Evolutionary conservation across 306 rosid species (phyloP).

Genomic region (Cucurbita ficifolia): DNA sequence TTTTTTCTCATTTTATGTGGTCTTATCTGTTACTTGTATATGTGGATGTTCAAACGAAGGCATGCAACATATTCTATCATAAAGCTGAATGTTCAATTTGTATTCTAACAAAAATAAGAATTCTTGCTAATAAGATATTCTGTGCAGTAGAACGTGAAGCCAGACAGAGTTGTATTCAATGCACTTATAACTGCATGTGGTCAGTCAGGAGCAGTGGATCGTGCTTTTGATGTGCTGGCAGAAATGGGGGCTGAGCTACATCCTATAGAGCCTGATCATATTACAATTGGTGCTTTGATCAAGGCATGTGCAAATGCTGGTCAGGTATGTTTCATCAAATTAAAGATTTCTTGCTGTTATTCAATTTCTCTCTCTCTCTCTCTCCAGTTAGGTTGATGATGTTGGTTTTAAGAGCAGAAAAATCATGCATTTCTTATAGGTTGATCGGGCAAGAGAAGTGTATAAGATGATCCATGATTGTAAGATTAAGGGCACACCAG

Average conservation of each 20-base stretch:
- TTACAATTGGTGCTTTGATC: constrained; percentile 85
- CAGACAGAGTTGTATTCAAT: constrained; percentile 99
- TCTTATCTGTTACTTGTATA: not conserved
- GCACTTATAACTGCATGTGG: constrained; percentile 97
- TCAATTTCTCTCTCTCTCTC: not conserved
- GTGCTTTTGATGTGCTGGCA: constrained; percentile 89
- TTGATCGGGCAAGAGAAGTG: constrained; percentile 71
- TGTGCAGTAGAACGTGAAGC: constrained; percentile 99
- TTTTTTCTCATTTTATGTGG: not conserved
- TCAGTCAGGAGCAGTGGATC: constrained; percentile 89
- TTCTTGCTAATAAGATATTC: constrained; percentile 47
- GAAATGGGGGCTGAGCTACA: constrained; percentile 76
- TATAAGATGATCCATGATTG: constrained; percentile 61
- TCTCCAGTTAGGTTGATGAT: constrained; percentile 2
- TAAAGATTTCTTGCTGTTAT: constrained; percentile 1
- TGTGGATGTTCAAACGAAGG: not conserved
- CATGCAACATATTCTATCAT: not conserved
- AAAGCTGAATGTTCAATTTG: not conserved
- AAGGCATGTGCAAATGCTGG: constrained; percentile 84
- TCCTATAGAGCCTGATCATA: constrained; percentile 80
- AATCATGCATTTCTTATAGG: constrained; percentile 29
- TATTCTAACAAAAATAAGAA: constrained; percentile 12
- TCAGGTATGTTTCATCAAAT: constrained; percentile 39
- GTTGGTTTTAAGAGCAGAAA: not conserved
- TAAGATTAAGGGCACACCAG: constrained; percentile 69